These are phyloP conservation scores for Aspergillus melleus DNA, from an alignment of 2,329 filamentous ascomycete genomes.

Conservation along the genomic window DNA sequence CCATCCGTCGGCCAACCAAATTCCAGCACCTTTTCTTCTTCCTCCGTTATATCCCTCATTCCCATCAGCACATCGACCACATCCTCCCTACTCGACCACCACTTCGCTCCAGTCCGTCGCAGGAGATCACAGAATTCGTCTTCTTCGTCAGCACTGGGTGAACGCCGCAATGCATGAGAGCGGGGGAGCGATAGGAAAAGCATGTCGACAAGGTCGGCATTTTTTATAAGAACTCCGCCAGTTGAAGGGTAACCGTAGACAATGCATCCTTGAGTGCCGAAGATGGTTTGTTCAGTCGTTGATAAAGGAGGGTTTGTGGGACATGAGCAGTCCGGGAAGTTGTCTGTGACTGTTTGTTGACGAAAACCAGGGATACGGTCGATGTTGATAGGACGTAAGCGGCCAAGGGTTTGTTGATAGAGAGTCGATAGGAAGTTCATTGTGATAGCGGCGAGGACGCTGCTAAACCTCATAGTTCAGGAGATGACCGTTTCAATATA, in stretches of 20 bases:
- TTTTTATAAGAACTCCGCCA: conserved; percentile 14
- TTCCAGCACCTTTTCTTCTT: conserved; percentile 13
- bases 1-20: conserved; percentile 18
- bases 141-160: conserved; percentile 11
- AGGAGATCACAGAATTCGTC: conserved; percentile 16
- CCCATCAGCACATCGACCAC: conserved; percentile 3
- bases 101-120: conserved; percentile 14
- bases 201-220: conserved; percentile 16
- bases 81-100: conserved; percentile 14
- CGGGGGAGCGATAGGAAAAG: conserved; percentile 16
- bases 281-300: conserved; percentile 12
- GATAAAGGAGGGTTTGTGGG: conserved; percentile 5
- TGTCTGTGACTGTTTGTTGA: conserved; percentile 5
- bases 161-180: conserved; percentile 9
- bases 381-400: conserved; percentile 12
- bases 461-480: too few species aligned
- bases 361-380: conserved; percentile 5
- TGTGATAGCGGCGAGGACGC: neutral
- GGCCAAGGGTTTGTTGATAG: conserved; percentile 7
- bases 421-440: conserved; percentile 8
- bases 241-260: conserved; percentile 20
- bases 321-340: neutral
- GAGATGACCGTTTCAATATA: too few species aligned
- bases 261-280: conserved; percentile 9
- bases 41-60: conserved; percentile 8